Conservation (phyloP, 495 filamentous ascomycete genomes). For the Penicillium turbatum region DNA sequence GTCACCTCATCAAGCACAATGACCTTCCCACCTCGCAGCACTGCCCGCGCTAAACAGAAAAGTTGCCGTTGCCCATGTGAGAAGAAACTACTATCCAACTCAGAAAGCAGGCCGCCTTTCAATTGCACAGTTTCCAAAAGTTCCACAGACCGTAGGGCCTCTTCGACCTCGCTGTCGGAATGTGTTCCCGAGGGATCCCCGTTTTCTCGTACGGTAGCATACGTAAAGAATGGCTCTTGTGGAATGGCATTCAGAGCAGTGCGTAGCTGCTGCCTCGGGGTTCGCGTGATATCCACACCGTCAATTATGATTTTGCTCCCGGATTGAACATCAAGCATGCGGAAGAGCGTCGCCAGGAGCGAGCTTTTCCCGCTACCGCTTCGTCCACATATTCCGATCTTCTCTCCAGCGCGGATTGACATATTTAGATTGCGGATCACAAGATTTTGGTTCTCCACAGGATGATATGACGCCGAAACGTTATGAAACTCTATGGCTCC, state of each 20-base stretch:
- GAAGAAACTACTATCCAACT: constrained; percentile 35
- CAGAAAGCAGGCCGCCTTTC: constrained; percentile 38
- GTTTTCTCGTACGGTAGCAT: constrained; percentile 44
- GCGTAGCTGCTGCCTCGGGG: constrained; percentile 29
- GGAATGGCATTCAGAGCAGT: constrained; percentile 39
- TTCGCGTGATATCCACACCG: constrained; percentile 36
- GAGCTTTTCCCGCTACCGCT: constrained; percentile 45
- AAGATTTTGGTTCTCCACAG: no score
- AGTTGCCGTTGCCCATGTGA: constrained; percentile 46
- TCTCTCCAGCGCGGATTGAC: no score
- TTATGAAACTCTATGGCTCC: no score
- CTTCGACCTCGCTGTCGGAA: constrained; percentile 35
- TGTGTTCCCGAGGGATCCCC: constrained; percentile 33
- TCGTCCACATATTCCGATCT: no score
- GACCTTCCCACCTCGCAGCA: constrained; percentile 26
- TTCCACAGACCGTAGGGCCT: constrained; percentile 34
- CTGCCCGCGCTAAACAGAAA: constrained; percentile 44
- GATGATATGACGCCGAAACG: no score
- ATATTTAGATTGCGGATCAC: no score
- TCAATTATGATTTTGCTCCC: constrained; percentile 46
- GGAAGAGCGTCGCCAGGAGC: constrained; percentile 38
- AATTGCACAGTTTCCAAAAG: constrained; percentile 35
- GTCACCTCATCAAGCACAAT: constrained; percentile 48
- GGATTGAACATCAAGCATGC: constrained; percentile 31
- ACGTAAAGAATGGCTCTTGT: constrained; percentile 47